phyloP scores from a whole-genome alignment of 768 basidiomycete species.

The Harrya chromipes region DNA sequence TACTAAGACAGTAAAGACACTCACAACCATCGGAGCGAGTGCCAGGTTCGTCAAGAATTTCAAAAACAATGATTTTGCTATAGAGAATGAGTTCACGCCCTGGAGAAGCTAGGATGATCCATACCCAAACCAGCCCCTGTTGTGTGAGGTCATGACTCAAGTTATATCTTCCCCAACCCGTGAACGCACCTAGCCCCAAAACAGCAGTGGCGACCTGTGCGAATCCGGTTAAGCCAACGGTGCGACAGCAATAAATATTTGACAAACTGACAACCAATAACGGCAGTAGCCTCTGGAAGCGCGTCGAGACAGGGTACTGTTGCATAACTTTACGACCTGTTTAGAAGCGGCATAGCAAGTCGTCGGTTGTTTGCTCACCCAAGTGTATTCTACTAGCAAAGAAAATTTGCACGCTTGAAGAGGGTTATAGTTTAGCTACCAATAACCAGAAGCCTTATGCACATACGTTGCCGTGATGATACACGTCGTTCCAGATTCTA shows the following conservation, averaged over 20 bases:
- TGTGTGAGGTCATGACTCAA: neutral
- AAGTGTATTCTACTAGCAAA: slow-evolving; percentile 8
- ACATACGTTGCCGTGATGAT: slow-evolving; percentile 5
- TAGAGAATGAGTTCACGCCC: neutral
- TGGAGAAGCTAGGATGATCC: neutral
- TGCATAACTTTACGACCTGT: slow-evolving; percentile 1
- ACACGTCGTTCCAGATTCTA: neutral
- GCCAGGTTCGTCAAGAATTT: neutral
- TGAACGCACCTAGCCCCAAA: slow-evolving; percentile 3
- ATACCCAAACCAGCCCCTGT: slow-evolving; percentile 9
- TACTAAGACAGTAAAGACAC: neutral
- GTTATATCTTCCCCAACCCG: neutral
- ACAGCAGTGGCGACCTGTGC: slow-evolving; percentile 1
- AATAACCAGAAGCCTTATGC: neutral
- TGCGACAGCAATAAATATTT: neutral
- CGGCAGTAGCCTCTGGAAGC: neutral
- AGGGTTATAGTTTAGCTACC: neutral
- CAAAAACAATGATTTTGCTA: slow-evolving; percentile 1
- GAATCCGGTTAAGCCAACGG: neutral
- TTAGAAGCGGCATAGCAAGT: neutral
- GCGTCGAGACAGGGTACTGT: slow-evolving; percentile 3
- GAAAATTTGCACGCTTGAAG: slow-evolving; percentile 6
- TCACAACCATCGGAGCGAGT: neutral
- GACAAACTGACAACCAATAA: slow-evolving; percentile 4
- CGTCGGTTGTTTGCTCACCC: neutral